Evolutionary conservation across 164 flowering plant species (phyloP), one percentile per base, ranked within the genome.

Genomic region (Magnolia sinica): DNA sequence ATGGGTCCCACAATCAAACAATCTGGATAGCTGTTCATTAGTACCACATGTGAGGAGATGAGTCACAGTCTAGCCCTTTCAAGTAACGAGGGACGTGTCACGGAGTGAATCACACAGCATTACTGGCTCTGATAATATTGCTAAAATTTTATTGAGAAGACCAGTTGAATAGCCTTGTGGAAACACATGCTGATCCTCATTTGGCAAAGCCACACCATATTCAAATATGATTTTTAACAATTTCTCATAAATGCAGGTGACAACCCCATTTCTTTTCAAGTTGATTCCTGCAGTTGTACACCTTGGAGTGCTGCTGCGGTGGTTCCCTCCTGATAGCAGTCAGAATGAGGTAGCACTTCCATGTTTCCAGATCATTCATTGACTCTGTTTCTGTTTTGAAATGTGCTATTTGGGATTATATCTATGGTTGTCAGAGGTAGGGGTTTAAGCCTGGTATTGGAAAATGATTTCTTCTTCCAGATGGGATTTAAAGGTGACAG

Each of bases 191-290:
- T 37, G 45, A 6, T 24, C 68, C 68, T 23, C 24, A 9, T 59
- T 59, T 59, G 64, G 45, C 45, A 37, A 37, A 37, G 45, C 45
- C 45, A 37, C 45, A 37, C 45, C 45, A 5, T 37, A 5, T 37
- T 37, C 45, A 49, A 65, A 20, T 19, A 5, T 37, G 4, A 37
- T 37, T 37, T 37, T 37, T 37, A 3, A 37, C 45, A 37, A 37
- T 37, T 37, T 37, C 45, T 37, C 45, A 37, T 37, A 37, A 37
- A 16, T 77, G 80, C 89, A 94, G 98, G 95, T 94, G 80, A 94
- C 98, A 2, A 92, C 96, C 20, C 97, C 97, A 22, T 87, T 94
- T 70, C 94, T 92, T 73, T 94, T 94, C 84, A 94, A 94, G 90
- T 79, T 94, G 77, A 92, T 94, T 78, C 98, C 97, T 78, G 97